Evolutionary conservation across 768 basidiomycete genomes (phyloP).

Genomic region (Gloeopeniophorella convolvens): DNA sequence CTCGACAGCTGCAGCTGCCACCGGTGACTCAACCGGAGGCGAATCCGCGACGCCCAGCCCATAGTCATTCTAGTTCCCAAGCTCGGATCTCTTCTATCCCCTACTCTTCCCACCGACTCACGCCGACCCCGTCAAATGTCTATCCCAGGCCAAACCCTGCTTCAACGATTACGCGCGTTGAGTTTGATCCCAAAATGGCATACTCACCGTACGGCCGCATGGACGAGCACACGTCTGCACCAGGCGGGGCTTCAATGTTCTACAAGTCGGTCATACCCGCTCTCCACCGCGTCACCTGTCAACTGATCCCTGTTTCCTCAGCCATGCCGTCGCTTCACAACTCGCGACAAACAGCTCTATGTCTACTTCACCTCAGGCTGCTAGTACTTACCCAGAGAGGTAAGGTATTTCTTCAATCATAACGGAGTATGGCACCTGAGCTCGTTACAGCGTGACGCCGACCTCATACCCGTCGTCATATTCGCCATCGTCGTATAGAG

Average conservation of each 20-base stretch:
- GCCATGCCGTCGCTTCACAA: slow-evolving; percentile 50
- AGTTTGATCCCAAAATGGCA: slow-evolving; percentile 44
- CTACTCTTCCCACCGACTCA: background rate
- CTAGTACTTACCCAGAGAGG: slow-evolving; percentile 4
- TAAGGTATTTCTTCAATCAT: background rate
- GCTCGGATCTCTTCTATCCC: background rate
- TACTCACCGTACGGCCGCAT: slow-evolving; percentile 30
- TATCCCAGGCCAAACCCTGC: background rate
- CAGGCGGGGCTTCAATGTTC: slow-evolving; percentile 35
- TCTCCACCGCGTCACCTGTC: background rate
- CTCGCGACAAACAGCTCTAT: slow-evolving; percentile 21
- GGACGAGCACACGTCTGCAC: slow-evolving; percentile 8
- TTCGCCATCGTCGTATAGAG: background rate
- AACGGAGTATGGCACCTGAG: background rate
- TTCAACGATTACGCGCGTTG: slow-evolving; percentile 13
- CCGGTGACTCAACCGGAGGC: background rate
- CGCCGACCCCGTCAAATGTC: background rate
- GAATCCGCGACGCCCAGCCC: background rate
- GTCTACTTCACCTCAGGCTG: background rate
- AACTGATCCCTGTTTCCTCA: slow-evolving; percentile 24
- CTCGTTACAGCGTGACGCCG: background rate
- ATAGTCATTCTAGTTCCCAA: slow-evolving; percentile 2
- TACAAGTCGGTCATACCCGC: slow-evolving; percentile 45
- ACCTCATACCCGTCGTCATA: slow-evolving; percentile 2
- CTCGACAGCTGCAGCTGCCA: background rate